phyloP scores from a whole-genome alignment of 306 rosid species.

The Cicer yamashitae region DNA sequence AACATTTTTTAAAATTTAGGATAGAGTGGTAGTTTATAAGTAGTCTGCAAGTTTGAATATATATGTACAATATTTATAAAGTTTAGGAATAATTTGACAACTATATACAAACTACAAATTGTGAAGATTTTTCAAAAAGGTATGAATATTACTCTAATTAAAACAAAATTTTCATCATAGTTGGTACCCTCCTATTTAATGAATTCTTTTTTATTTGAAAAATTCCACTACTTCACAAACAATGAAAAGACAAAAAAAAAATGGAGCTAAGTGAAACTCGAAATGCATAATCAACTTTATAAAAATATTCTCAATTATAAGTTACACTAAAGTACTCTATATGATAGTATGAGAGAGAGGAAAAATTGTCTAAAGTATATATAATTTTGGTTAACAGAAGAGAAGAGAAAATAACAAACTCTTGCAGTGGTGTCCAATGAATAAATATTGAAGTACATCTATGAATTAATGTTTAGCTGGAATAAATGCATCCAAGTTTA shows the following conservation, averaged over 20 bases:
- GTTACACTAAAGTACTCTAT: no score
- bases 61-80: no score
- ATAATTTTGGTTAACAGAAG: background rate
- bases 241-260: constrained; percentile 24
- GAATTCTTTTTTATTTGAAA: background rate
- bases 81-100: no score
- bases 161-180: no score
- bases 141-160: no score
- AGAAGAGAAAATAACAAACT: background rate
- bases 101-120: no score
- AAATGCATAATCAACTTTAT: background rate
- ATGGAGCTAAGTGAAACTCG: background rate
- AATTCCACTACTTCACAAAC: background rate
- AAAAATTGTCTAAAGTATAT: background rate
- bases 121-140: no score
- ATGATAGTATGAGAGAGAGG: background rate
- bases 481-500: constrained; percentile 47
- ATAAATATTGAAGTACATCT: constrained; percentile 10
- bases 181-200: no score
- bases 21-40: no score
- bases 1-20: no score
- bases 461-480: constrained; percentile 12
- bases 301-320: background rate
- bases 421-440: constrained; percentile 12
- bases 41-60: no score